phyloP scores from a whole-genome alignment of 352 stramenopile genomes.

The Pythium sukuiense region DNA sequence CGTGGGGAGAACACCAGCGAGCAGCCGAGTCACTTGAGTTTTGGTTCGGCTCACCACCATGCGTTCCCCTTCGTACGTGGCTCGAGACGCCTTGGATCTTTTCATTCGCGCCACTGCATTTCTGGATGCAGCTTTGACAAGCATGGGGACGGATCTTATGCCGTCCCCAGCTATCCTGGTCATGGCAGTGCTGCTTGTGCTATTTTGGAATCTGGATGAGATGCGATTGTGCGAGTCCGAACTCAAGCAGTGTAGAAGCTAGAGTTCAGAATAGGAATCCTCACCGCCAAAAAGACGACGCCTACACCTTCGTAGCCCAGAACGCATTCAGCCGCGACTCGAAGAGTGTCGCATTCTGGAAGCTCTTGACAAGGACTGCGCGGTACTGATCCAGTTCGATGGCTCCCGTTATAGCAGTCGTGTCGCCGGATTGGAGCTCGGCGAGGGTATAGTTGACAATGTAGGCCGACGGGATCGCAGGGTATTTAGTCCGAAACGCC shows the following conservation, averaged over 20 bases:
- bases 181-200: neutral
- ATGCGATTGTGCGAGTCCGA: constrained; percentile 1
- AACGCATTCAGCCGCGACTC: constrained; percentile 18
- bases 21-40: neutral
- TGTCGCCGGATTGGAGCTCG: constrained; percentile 9
- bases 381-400: constrained; percentile 22
- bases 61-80: neutral
- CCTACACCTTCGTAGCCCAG: constrained; percentile 10
- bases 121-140: neutral
- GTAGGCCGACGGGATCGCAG: constrained; percentile 21
- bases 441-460: constrained; percentile 25
- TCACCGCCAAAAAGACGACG: neutral
- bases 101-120: neutral
- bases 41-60: neutral
- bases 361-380: constrained; percentile 11
- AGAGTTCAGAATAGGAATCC: neutral
- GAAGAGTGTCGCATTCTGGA: constrained; percentile 27
- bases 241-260: neutral
- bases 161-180: neutral
- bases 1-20: no score
- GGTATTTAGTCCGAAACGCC: constrained; percentile 23
- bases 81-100: neutral
- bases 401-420: constrained; percentile 10
- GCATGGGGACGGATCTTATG: neutral
- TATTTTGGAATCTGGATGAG: constrained; percentile 6